Percentiles rank a stretch among this genome's conserved stretches.
phyloP scores from a whole-genome alignment of 2,329 filamentous ascomycete genomes.

The Parastagonospora nodorum region DNA sequence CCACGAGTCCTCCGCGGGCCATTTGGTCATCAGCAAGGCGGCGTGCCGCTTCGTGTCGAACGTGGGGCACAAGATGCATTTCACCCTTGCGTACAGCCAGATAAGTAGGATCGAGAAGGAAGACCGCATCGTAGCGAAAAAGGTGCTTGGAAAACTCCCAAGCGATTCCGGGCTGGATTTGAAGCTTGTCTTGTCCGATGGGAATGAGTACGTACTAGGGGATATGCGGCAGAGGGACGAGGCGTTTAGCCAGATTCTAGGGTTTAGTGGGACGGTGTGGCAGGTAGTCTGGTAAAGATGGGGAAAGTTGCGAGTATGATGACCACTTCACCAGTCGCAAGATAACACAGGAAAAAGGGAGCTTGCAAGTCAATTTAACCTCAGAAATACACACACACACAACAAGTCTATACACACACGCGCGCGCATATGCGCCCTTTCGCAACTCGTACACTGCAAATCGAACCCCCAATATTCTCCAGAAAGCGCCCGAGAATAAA shows the following conservation, averaged over 20 bases:
- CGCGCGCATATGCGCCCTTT: too few relatives aligned
- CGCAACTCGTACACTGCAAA: too few relatives aligned
- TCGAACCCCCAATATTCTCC: too few relatives aligned
- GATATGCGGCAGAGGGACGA: constrained; percentile 33
- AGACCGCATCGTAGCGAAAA: constrained; percentile 24
- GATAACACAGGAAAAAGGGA: too few relatives aligned
- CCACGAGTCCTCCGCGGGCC: constrained; percentile 17
- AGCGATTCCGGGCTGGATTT: constrained; percentile 27
- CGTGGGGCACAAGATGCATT: constrained; percentile 13
- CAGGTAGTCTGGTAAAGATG: constrained; percentile 36
- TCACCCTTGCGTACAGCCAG: constrained; percentile 18
- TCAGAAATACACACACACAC: too few relatives aligned
- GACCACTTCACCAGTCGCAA: too few relatives aligned
- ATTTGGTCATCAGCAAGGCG: constrained; percentile 19
- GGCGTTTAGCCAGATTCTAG: constrained; percentile 39
- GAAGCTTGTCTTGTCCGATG: constrained; percentile 13
- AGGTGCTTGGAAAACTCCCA: constrained; percentile 19
- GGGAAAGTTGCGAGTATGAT: too few relatives aligned
- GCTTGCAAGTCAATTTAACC: too few relatives aligned
- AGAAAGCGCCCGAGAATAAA: too few relatives aligned
- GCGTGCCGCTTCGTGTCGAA: constrained; percentile 25
- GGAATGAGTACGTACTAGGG: constrained; percentile 15
- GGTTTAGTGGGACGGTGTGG: constrained; percentile 33
- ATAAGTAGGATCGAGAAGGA: constrained; percentile 31
- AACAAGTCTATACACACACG: too few relatives aligned